Base-by-base conservation (phyloP, 805 yeast species). In the Spathaspora boniae region DNA sequence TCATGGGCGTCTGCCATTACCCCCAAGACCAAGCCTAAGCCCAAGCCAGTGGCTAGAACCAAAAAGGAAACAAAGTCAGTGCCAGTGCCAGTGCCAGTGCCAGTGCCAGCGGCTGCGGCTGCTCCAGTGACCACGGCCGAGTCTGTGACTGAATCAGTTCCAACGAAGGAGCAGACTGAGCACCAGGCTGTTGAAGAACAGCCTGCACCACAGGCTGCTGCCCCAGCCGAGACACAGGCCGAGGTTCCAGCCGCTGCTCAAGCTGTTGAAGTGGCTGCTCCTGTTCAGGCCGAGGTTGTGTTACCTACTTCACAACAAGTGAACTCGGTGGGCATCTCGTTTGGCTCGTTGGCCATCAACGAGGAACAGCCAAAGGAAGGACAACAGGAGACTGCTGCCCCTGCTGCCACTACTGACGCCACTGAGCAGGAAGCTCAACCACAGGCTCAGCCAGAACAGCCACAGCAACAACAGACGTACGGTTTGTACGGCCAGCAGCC, bases 1-100 rank as follows among this genome's bases (percentile, higher is more conserved):
- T 69, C 86, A 4, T 81, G 87, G 85, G 86, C 87, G 20, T 75
- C 88, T 12, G 76, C 82, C 48, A 80, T 81, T 34, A 60, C 70
- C 36, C 72, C 70, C 27, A 65, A 64, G 48, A 58, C 63, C 33
- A 57, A 58, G 37, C 80, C 86, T 29, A 69, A 72, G 50, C 57
- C 65, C 24, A 41, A 39, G 33, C 58, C 50, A 39, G 30, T 36
- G 18, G 40, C 48, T 48, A 46, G 54, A 39, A 39, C 51, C 36
- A 16, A 27, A 27, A 23, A 28, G 9, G 19, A n/a, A 4, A 9
- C 14, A 29, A 21, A 21, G 3, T 16, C 33, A 21, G 33, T 20
- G 23, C 33, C 33, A 19, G 33, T 30, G 12, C 20, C 37, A 21
- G 66, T 61, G 11, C 64, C 75, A 21, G 74, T 66, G 36, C 65